Evolutionary conservation across 768 basidiomycete genomes (phyloP).

Genomic region (Naematelia aurantialba): DNA sequence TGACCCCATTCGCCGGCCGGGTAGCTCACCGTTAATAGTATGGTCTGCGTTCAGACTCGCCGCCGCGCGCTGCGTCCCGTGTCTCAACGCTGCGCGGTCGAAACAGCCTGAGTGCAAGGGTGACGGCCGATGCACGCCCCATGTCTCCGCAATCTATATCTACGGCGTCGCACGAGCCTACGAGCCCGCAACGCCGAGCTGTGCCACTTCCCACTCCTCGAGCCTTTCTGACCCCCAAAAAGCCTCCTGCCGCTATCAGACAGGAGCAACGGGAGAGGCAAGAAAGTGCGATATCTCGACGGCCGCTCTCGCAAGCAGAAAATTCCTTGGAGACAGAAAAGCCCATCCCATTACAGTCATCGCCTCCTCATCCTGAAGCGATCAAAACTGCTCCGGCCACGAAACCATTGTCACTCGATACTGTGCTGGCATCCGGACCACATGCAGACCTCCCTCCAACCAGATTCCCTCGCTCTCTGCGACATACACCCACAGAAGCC

Average conservation of each 20-base stretch:
- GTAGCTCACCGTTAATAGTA: neutral
- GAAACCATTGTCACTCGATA: slow-evolving; percentile 1
- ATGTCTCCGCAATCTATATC: slow-evolving; percentile 15
- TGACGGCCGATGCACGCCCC: slow-evolving; percentile 13
- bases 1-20: neutral
- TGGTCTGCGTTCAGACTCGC: neutral
- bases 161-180: neutral
- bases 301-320: neutral
- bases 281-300: neutral
- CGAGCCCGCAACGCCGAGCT: slow-evolving; percentile 12
- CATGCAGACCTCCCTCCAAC: neutral
- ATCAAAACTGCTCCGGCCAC: neutral
- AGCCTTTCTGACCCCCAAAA: slow-evolving; percentile 32
- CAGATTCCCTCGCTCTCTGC: neutral
- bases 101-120: neutral
- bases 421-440: slow-evolving; percentile 1
- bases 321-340: neutral
- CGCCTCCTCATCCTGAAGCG: neutral
- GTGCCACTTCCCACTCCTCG: slow-evolving; percentile 30
- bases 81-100: slow-evolving; percentile 18
- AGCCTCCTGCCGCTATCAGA: slow-evolving; percentile 29
- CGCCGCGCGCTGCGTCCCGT: slow-evolving; percentile 1
- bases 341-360: neutral
- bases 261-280: slow-evolving; percentile 22
- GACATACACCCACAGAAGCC: slow-evolving; percentile 6